Conservation (phyloP, 768 basidiomycete species). For the Suillus brevipes region DNA sequence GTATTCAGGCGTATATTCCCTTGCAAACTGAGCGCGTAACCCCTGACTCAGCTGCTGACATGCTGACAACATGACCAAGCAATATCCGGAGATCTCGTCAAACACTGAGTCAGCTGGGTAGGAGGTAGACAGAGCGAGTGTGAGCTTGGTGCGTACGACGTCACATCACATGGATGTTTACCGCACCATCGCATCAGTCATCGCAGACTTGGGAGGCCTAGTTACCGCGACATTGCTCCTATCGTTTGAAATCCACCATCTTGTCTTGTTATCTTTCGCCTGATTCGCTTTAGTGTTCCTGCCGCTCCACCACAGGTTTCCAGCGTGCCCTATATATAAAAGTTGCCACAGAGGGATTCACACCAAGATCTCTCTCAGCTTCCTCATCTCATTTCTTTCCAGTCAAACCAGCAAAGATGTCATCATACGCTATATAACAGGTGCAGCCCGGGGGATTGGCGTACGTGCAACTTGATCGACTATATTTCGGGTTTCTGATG, state of each 20-base stretch:
- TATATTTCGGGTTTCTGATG: background rate
- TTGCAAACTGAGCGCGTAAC: background rate
- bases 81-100: background rate
- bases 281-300: too few relatives aligned
- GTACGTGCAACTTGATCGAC: slow-evolving; percentile 11
- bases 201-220: too few relatives aligned
- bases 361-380: background rate
- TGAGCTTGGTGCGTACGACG: too few relatives aligned
- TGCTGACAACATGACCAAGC: background rate
- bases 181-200: too few relatives aligned
- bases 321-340: too few relatives aligned
- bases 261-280: too few relatives aligned
- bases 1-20: background rate
- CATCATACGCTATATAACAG: slow-evolving; percentile 26
- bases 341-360: background rate
- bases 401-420: slow-evolving; percentile 7
- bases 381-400: too few relatives aligned
- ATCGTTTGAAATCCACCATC: too few relatives aligned
- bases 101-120: too few relatives aligned
- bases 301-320: too few relatives aligned
- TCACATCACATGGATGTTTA: too few relatives aligned
- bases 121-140: background rate
- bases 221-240: too few relatives aligned
- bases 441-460: slow-evolving; percentile 31
- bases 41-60: slow-evolving; percentile 1